A percentile compares a stretch with the other conserved stretches of the same genome.
phyloP scores from a whole-genome alignment of 1,284 basidiomycete species.

The Boletus mariae region DNA sequence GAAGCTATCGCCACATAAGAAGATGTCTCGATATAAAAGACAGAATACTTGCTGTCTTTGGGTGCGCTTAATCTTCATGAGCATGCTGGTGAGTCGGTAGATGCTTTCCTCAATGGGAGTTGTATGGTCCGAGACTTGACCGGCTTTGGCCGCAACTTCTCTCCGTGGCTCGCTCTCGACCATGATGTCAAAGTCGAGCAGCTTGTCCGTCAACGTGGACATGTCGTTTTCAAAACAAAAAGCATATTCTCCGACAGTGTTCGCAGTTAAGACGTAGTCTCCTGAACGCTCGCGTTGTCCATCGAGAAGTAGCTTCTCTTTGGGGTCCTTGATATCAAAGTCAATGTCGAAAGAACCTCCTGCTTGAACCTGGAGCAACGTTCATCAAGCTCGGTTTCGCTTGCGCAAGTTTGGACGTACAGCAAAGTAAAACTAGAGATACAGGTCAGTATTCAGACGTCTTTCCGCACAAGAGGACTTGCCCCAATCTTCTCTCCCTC shows the following conservation, averaged over 20 bases:
- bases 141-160: constrained; percentile 75
- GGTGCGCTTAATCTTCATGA: constrained; percentile 83
- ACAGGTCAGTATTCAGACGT: constrained; percentile 8
- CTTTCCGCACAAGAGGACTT: constrained; percentile 31
- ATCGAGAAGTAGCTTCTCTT: constrained; percentile 81
- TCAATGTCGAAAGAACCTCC: constrained; percentile 97
- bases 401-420: constrained; percentile 43
- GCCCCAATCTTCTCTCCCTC: constrained; percentile 87
- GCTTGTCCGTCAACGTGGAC: constrained; percentile 84
- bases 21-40: background rate
- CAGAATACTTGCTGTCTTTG: constrained; percentile 76
- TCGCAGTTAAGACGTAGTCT: constrained; percentile 96
- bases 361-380: constrained; percentile 73
- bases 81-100: constrained; percentile 81
- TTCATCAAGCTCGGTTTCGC: constrained; percentile 14
- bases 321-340: constrained; percentile 89
- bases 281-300: constrained; percentile 89
- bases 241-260: constrained; percentile 90
- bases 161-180: constrained; percentile 91
- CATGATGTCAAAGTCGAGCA: constrained; percentile 97
- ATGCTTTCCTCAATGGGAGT: constrained; percentile 90
- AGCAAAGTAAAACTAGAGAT: constrained; percentile 53
- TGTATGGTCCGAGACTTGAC: constrained; percentile 87
- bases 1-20: constrained; percentile 47
- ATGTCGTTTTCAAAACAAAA: constrained; percentile 99